A percentile compares a stretch with the other conserved stretches of the same genome.
phyloP scores from a whole-genome alignment of 78 protist genomes.

The Isochrysis galbana region DNA sequence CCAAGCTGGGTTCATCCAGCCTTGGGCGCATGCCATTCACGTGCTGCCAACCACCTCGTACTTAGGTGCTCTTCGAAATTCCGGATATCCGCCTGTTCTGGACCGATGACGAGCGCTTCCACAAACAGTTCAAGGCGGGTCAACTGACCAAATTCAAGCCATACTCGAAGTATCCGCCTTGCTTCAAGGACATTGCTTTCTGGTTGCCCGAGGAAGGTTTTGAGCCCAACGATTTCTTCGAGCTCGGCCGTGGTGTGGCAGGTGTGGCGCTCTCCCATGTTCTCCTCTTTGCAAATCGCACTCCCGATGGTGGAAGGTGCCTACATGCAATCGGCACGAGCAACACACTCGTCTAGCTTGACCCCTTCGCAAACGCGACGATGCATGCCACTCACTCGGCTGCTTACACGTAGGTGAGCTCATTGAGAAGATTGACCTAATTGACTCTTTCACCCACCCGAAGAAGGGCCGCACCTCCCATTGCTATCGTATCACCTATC shows the following conservation, averaged over 20 bases:
- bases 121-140: conserved; percentile 51
- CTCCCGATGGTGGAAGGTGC: too few relatives aligned
- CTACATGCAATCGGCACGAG: too few relatives aligned
- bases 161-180: conserved; percentile 73
- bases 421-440: conserved; percentile 69
- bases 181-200: conserved; percentile 74
- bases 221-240: conserved; percentile 76
- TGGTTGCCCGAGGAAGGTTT: conserved; percentile 71
- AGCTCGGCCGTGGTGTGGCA: conserved; percentile 60
- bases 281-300: too few relatives aligned
- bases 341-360: too few relatives aligned
- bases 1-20: too few relatives aligned
- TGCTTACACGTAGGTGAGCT: conserved; percentile 49
- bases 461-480: conserved; percentile 53
- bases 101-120: conserved; percentile 82
- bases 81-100: conserved; percentile 95
- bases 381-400: background rate
- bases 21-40: too few relatives aligned
- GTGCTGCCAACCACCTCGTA: too few relatives aligned
- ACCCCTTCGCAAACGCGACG: background rate
- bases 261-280: background rate
- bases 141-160: conserved; percentile 17
- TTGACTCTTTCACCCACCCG: conserved; percentile 77
- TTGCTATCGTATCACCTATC: conserved; percentile 83
- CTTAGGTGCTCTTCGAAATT: conserved; percentile 72